These are phyloP conservation scores for Mercurialis annua DNA, from an alignment of 345 rosid species.

Conservation along the genomic window DNA sequence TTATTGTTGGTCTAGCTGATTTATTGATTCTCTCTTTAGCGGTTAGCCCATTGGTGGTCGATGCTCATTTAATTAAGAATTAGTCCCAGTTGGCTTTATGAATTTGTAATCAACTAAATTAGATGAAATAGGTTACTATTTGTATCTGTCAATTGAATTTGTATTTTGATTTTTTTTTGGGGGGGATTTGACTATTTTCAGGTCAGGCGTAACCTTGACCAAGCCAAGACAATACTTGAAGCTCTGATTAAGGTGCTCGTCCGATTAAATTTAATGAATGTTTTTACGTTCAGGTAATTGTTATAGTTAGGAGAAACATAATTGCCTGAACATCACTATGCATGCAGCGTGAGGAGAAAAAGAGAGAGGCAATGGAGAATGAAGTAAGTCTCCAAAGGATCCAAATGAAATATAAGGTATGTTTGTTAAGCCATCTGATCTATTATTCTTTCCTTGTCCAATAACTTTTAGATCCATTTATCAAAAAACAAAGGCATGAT, in stretches of 20 bases:
- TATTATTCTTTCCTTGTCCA: constrained; percentile 1
- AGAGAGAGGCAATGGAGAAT: constrained; percentile 79
- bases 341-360: constrained; percentile 90
- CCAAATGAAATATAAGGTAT: constrained; percentile 88
- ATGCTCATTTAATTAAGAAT: no score
- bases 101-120: neutral
- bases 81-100: no score
- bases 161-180: constrained; percentile 1
- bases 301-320: neutral
- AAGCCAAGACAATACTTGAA: constrained; percentile 84
- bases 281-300: neutral
- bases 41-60: neutral
- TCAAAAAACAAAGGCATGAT: no score
- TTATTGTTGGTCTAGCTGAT: neutral
- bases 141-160: neutral
- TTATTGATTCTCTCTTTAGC: neutral
- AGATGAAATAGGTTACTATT: neutral
- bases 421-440: constrained; percentile 8
- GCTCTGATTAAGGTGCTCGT: constrained; percentile 78
- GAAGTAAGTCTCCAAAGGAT: constrained; percentile 90
- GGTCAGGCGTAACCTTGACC: constrained; percentile 98
- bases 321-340: constrained; percentile 16
- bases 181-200: constrained; percentile 32
- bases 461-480: neutral
- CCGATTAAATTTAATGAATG: constrained; percentile 7